Evolutionary conservation across 2,329 filamentous ascomycete genomes (phyloP).

Genomic region (Curvularia spicifera): DNA sequence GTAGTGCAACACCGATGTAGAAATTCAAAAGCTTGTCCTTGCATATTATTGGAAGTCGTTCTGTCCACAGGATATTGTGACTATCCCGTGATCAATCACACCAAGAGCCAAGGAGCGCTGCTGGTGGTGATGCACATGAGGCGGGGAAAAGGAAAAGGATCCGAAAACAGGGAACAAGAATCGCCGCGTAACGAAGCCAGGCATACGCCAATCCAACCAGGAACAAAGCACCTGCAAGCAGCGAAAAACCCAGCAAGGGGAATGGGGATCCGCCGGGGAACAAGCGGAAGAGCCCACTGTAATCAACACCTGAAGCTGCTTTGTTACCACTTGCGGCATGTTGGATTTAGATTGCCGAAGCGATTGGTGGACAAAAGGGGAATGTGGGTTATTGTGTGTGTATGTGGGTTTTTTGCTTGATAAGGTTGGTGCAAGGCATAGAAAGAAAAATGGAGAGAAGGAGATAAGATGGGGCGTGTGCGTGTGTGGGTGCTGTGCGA

Average conservation of each 20-base stretch:
- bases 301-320: background rate
- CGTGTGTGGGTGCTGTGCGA: background rate
- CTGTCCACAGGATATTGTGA: too few relatives aligned
- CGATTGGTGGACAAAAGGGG: background rate
- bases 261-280: background rate
- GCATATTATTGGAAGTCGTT: background rate
- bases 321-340: background rate
- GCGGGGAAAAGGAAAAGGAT: background rate
- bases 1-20: background rate
- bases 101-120: background rate
- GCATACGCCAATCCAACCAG: background rate
- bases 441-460: background rate
- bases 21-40: conserved; percentile 3
- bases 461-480: background rate
- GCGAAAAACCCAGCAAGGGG: background rate
- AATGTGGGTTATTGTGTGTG: background rate
- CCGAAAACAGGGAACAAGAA: background rate
- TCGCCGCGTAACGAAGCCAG: too few relatives aligned
- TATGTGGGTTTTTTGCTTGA: background rate
- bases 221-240: background rate
- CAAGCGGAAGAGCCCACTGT: background rate
- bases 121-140: background rate
- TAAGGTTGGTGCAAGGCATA: background rate
- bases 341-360: background rate
- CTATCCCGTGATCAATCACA: background rate